phyloP scores from a whole-genome alignment of 2,329 filamentous ascomycete genomes.

The Aspergillus fischeri region DNA sequence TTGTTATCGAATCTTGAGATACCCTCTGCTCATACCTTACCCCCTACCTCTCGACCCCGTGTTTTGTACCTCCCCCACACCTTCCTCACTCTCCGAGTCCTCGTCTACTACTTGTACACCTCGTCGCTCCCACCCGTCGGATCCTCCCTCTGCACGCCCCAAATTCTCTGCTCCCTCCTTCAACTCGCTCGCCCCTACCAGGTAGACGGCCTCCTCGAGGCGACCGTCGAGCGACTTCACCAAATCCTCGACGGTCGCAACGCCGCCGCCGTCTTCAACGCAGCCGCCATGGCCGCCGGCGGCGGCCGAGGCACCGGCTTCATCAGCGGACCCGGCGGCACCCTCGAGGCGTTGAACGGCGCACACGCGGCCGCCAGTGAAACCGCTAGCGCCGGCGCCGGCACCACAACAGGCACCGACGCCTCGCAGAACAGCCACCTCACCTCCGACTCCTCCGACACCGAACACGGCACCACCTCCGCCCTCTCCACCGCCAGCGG shows the following conservation, averaged over 20 bases:
- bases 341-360: constrained; percentile 40
- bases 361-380: constrained; percentile 23
- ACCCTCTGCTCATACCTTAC: constrained; percentile 51
- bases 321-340: constrained; percentile 50
- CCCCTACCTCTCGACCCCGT: constrained; percentile 65
- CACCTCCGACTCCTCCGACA: constrained; percentile 38
- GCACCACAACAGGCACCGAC: constrained; percentile 18
- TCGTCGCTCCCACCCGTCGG: constrained; percentile 74
- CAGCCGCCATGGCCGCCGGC: constrained; percentile 94
- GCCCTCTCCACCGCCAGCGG: constrained; percentile 25
- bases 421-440: constrained; percentile 27
- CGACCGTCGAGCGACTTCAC: constrained; percentile 86
- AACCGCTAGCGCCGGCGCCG: constrained; percentile 9
- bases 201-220: constrained; percentile 86
- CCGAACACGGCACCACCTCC: constrained; percentile 30
- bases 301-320: constrained; percentile 80
- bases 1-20: constrained; percentile 45
- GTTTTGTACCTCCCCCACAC: constrained; percentile 93
- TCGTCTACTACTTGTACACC: constrained; percentile 92
- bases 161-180: constrained; percentile 90
- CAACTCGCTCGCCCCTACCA: constrained; percentile 92
- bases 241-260: constrained; percentile 87
- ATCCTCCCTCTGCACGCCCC: constrained; percentile 81
- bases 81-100: constrained; percentile 78
- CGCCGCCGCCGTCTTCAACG: constrained; percentile 95